Conservation (phyloP, 306 rosid species). For the Lablab purpureus region DNA sequence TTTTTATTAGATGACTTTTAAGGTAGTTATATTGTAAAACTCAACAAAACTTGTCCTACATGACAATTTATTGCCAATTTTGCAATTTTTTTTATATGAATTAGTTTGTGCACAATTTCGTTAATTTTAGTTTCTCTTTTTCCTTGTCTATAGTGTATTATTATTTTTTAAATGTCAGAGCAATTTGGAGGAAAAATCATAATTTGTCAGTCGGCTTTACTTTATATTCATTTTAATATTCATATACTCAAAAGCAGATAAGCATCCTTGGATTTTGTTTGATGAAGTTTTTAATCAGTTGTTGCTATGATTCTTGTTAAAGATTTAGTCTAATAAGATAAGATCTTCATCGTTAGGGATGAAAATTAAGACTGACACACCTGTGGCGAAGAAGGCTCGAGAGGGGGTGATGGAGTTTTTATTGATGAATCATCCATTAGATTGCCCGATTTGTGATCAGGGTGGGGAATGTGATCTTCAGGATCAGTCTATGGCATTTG, state of each 20-base stretch:
- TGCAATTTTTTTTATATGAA: not conserved
- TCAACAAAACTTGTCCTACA: not conserved
- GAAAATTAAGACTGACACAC: slow-evolving; percentile 98
- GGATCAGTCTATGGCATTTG: slow-evolving; percentile 99
- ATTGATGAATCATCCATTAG: slow-evolving; percentile 98
- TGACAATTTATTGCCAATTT: slow-evolving; percentile 2
- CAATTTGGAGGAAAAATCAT: slow-evolving; percentile 3
- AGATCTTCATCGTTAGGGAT: slow-evolving; percentile 64
- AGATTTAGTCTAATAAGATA: slow-evolving; percentile 38
- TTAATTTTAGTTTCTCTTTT: not conserved
- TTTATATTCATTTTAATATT: not conserved
- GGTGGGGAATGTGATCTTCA: slow-evolving; percentile 99
- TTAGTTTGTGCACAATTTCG: not conserved
- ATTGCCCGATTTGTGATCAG: slow-evolving; percentile 99
- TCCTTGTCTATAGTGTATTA: not conserved
- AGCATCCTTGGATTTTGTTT: slow-evolving; percentile 29
- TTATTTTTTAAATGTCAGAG: not conserved
- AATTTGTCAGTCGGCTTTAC: slow-evolving; percentile 8
- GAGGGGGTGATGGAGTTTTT: slow-evolving; percentile 99
- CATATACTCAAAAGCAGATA: not conserved
- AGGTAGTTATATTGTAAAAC: not conserved
- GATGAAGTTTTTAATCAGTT: slow-evolving; percentile 1
- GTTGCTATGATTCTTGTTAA: slow-evolving; percentile 33
- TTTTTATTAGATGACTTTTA: not conserved
- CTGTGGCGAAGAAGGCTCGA: slow-evolving; percentile 96